Evolutionary conservation across 163 green algal species (phyloP).

Genomic region (Trebouxiophyceae sp.): DNA sequence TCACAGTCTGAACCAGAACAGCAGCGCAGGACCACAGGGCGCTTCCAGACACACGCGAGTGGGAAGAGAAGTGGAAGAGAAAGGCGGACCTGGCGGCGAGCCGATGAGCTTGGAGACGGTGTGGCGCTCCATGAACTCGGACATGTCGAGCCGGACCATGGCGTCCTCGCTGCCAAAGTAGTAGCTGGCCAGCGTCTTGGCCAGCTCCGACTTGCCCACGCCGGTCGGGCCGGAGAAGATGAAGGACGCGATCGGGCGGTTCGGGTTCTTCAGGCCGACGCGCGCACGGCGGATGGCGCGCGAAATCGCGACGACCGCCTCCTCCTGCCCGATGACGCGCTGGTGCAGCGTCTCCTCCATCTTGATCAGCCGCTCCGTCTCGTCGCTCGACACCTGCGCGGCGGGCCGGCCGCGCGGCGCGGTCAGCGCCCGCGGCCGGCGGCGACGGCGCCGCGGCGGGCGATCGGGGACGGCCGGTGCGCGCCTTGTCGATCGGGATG

Average conservation of each 20-base stretch:
- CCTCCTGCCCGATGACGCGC: slow-evolving; percentile 96
- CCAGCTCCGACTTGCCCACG: slow-evolving; percentile 98
- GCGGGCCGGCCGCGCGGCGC: too few species aligned
- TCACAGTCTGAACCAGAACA: neutral
- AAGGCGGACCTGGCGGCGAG: slow-evolving; percentile 59
- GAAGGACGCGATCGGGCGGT: slow-evolving; percentile 93
- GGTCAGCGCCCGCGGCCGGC: too few species aligned
- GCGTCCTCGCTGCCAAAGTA: slow-evolving; percentile 98
- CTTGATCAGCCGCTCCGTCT: slow-evolving; percentile 91
- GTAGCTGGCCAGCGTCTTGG: slow-evolving; percentile 96
- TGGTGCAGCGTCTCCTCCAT: slow-evolving; percentile 95
- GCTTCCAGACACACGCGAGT: neutral
- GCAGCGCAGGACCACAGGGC: neutral
- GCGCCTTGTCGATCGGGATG: slow-evolving; percentile 86
- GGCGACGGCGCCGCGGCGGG: too few species aligned
- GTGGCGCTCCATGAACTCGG: slow-evolving; percentile 99
- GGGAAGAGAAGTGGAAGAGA: neutral
- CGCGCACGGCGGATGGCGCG: slow-evolving; percentile 65
- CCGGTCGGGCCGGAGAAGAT: slow-evolving; percentile 93
- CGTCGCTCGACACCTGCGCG: slow-evolving; percentile 72
- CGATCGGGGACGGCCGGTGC: too few species aligned
- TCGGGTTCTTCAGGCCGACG: slow-evolving; percentile 94
- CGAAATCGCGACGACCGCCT: slow-evolving; percentile 93
- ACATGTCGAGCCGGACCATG: slow-evolving; percentile 98
- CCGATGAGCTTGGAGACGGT: slow-evolving; percentile 98